Conservation (phyloP, 2,329 filamentous ascomycete genomes). For the Zarea fungicola region DNA sequence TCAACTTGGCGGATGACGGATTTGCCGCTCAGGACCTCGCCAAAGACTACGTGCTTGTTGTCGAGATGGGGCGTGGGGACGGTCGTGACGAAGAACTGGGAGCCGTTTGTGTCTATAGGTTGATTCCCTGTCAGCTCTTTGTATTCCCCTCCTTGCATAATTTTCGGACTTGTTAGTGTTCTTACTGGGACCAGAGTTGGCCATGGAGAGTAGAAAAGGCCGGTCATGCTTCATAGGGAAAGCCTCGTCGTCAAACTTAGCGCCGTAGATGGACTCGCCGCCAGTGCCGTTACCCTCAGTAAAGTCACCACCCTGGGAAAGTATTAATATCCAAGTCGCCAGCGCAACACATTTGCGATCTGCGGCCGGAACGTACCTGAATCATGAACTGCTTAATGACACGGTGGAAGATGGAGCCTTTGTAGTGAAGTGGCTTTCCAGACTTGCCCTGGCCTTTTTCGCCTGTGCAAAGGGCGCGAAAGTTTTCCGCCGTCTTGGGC, state of each 20-base stretch:
- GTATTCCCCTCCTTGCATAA: too few species aligned
- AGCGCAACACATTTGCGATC: background rate
- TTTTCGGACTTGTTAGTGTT: too few species aligned
- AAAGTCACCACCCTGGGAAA: conserved; percentile 85
- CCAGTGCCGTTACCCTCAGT: conserved; percentile 91
- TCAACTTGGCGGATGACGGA: conserved; percentile 86
- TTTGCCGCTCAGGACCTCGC: conserved; percentile 89
- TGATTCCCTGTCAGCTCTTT: conserved; percentile 11
- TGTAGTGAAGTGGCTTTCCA: conserved; percentile 87
- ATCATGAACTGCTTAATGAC: conserved; percentile 99
- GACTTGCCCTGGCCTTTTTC: conserved; percentile 81
- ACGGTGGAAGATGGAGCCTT: conserved; percentile 87
- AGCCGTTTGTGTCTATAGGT: conserved; percentile 73
- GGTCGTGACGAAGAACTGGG: conserved; percentile 97
- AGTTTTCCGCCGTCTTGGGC: conserved; percentile 95
- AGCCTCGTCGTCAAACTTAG: conserved; percentile 96
- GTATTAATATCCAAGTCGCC: background rate
- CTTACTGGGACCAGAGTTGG: conserved; percentile 87
- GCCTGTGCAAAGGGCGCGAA: conserved; percentile 87
- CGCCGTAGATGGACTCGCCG: conserved; percentile 94
- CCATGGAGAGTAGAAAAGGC: conserved; percentile 94
- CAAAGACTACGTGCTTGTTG: conserved; percentile 95
- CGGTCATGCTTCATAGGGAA: conserved; percentile 88
- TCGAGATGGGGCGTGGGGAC: conserved; percentile 93
- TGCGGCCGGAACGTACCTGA: conserved; percentile 23